These are phyloP conservation scores for Ophiorrhiza pumila DNA, from an alignment of 257 asterid species.

Conservation along the genomic window DNA sequence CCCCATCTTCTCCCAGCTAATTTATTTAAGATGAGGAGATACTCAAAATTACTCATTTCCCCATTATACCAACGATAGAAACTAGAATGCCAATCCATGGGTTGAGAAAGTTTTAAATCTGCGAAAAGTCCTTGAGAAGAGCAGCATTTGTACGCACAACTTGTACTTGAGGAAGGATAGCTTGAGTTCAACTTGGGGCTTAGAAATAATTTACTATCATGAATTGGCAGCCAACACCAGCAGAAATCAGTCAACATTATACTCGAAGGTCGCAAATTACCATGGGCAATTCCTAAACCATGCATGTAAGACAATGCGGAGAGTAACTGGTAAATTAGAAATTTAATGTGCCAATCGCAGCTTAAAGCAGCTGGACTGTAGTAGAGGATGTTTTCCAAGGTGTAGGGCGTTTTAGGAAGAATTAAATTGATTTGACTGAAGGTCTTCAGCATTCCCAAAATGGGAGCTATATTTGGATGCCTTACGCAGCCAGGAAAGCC, in stretches of 20 bases:
- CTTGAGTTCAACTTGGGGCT: constrained; percentile 33
- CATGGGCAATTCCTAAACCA: constrained; percentile 73
- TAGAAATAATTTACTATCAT: constrained; percentile 41
- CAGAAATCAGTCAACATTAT: constrained; percentile 60
- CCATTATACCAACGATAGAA: constrained; percentile 90
- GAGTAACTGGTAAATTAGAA: constrained; percentile 71
- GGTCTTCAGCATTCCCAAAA: constrained; percentile 72
- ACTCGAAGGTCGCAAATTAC: constrained; percentile 64
- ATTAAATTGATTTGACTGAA: constrained; percentile 41
- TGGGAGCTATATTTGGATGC: constrained; percentile 83
- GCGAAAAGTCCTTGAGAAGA: constrained; percentile 56
- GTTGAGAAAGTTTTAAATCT: constrained; percentile 52
- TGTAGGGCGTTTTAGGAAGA: constrained; percentile 65
- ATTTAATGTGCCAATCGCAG: constrained; percentile 69
- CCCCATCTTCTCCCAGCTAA: constrained; percentile 99
- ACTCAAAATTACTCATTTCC: constrained; percentile 85
- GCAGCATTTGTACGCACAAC: constrained; percentile 52
- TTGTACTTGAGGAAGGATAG: constrained; percentile 23
- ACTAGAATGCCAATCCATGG: constrained; percentile 64
- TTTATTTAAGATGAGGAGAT: constrained; percentile 75
- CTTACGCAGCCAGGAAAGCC: constrained; percentile 86
- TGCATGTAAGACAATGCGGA: constrained; percentile 85
- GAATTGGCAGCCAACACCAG: constrained; percentile 82
- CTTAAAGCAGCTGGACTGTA: constrained; percentile 68
- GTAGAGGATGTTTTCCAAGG: constrained; percentile 67